Conservation (phyloP, 441 rosid genomes). For the Erysimum pusillum region DNA sequence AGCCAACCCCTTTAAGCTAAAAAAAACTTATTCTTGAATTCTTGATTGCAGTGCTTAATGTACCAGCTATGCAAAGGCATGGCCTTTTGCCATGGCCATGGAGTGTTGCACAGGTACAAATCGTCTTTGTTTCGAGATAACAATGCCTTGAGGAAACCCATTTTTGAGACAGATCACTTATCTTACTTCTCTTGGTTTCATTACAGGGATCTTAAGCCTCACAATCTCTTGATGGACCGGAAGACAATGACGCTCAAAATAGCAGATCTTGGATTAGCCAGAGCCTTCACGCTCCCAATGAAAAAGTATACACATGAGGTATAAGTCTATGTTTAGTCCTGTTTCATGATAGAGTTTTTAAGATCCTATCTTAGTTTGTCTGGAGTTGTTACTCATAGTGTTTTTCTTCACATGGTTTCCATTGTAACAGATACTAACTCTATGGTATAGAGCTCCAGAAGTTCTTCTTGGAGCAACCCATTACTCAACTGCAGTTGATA, state of each 20-base stretch:
- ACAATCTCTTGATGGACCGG: conserved; percentile 89
- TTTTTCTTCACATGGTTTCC: neutral
- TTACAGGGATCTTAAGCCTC: conserved; percentile 94
- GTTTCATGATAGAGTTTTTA: neutral
- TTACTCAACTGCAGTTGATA: conserved; percentile 97
- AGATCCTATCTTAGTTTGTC: neutral
- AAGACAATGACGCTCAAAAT: conserved; percentile 83
- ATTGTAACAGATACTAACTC: conserved; percentile 76
- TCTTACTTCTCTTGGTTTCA: neutral
- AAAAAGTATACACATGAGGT: conserved; percentile 79
- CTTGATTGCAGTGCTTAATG: conserved; percentile 79
- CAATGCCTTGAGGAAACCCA: neutral
- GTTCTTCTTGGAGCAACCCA: conserved; percentile 95
- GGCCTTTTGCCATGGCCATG: conserved; percentile 98
- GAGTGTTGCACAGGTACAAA: conserved; percentile 87
- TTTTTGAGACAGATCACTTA: neutral
- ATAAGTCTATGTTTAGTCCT: conserved; percentile 30
- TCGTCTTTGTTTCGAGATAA: neutral
- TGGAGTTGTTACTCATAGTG: conserved; percentile 12
- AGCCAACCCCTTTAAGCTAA: neutral
- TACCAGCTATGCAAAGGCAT: conserved; percentile 97
- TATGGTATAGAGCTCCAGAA: conserved; percentile 98
- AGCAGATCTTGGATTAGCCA: conserved; percentile 96
- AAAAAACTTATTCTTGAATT: neutral
- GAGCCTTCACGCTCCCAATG: conserved; percentile 87